Evolutionary conservation across 1,284 basidiomycete species (phyloP), one percentile per base, ranked within the genome.

Genomic region (Inonotus obliquus): DNA sequence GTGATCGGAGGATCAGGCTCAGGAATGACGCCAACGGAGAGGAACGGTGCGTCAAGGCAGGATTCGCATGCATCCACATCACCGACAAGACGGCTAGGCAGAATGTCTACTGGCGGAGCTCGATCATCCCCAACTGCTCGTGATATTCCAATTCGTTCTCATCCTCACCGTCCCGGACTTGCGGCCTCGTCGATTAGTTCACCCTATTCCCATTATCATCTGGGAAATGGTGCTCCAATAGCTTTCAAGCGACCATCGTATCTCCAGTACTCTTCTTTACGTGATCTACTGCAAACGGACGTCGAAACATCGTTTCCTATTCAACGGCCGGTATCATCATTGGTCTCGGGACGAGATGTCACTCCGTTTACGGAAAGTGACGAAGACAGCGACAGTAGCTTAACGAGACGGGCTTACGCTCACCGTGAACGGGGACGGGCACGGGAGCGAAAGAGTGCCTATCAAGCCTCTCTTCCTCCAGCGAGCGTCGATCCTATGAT

Each of bases 221-320:
- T 52, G 3, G 57, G 56, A 13, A 39, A 38, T 29, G 52, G 60
- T 51, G 65, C 53, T 54, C 68, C 60, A 68, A 77, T 64, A 67
- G 70, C 80, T 17, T 90, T 90, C 69, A 77, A 80, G 59, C 81
- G 84, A 29, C 90, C 90, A 1, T 71, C 83, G 1, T 92, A 92
- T 72, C 80, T 92, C 54, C 85, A 89, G 39, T 79, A 89, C 70
- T 90, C 89, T 3, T 81, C 86, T 3, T 75, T 92, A 55, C 83
- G 86, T 58, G 77, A 90, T 67, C 72, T 87, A 61, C 74, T 92
- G 9, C 83, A 84, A 61, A 84, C 86, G 1, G 88, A 91, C 64
- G 68, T 79, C 0, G 75, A 37, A 38, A 37, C 57, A 35, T 17
- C 79, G 2, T 71, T 79, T 1, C 65, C 74, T 17, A 21, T 68